Percentiles rank a stretch among this genome's conserved stretches.
These are phyloP conservation scores for Sextonia rubra DNA, from an alignment of 164 flowering plant species.

Conservation along the genomic window DNA sequence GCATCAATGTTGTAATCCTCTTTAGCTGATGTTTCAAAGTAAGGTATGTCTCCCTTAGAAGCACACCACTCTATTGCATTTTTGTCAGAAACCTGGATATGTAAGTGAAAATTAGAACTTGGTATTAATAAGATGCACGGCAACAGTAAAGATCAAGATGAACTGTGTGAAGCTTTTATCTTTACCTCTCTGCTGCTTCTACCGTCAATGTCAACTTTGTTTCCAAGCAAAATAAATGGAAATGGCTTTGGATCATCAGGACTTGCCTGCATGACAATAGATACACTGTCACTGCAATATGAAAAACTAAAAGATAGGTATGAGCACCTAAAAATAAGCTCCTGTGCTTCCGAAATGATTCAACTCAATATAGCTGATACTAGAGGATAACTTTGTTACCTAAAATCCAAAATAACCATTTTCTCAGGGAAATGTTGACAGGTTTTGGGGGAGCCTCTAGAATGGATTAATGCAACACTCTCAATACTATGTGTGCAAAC, in stretches of 20 bases:
- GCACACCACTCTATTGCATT: conserved; percentile 93
- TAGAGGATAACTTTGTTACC: too few species aligned
- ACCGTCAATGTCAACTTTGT: conserved; percentile 92
- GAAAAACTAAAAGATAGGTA: neutral
- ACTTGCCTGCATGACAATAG: conserved; percentile 52
- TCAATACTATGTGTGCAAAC: too few species aligned
- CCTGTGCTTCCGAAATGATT: neutral
- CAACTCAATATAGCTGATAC: too few species aligned
- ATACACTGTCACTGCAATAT: neutral
- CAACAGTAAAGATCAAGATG: neutral
- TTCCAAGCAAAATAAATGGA: conserved; percentile 87
- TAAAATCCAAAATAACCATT: too few species aligned
- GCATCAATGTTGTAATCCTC: conserved; percentile 86
- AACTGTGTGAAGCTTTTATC: neutral
- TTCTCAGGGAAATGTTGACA: too few species aligned
- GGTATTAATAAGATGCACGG: neutral
- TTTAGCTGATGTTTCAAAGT: conserved; percentile 92
- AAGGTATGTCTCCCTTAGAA: conserved; percentile 83
- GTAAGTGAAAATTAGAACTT: neutral
- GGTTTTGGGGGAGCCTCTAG: too few species aligned
- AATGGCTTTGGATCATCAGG: conserved; percentile 69
- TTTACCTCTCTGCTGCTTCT: conserved; percentile 95
- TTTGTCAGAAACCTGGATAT: conserved; percentile 80
- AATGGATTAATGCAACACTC: too few species aligned
- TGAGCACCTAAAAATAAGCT: neutral